Percentiles rank a stretch among this genome's conserved stretches.
Conservation (phyloP, 1,284 basidiomycete species). For the Stygiomarasmius scandens region DNA sequence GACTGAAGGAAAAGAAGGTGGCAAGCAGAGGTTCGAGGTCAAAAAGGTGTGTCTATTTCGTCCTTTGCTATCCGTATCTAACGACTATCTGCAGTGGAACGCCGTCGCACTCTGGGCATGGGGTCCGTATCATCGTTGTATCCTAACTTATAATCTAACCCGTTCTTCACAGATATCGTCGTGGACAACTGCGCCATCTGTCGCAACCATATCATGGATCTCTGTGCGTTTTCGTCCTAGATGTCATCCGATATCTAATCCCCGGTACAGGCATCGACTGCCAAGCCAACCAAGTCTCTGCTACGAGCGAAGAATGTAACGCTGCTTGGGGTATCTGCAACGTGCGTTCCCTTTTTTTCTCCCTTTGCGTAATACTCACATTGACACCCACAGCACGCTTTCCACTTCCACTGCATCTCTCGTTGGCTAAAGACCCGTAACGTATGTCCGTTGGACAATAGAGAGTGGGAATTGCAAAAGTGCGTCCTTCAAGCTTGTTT, state of each 20-base stretch:
- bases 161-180: conserved; percentile 72
- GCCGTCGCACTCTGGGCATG: conserved; percentile 96
- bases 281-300: conserved; percentile 97
- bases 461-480: conserved; percentile 95
- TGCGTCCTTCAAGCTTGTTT: too few relatives aligned
- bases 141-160: conserved; percentile 14
- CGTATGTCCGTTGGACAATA: conserved; percentile 97
- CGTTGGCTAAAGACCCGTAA: conserved; percentile 99
- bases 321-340: conserved; percentile 99
- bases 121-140: conserved; percentile 57
- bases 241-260: not conserved
- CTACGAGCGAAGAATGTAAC: conserved; percentile 96
- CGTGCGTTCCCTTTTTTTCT: conserved; percentile 51
- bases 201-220: conserved; percentile 98
- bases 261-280: conserved; percentile 85
- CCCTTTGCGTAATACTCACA: not conserved
- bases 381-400: conserved; percentile 86
- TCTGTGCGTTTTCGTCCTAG: conserved; percentile 71
- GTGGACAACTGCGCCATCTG: conserved; percentile 97
- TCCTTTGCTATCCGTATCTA: not conserved
- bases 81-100: conserved; percentile 75
- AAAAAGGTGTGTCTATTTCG: conserved; percentile 73
- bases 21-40: conserved; percentile 88
- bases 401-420: conserved; percentile 99
- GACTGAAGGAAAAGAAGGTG: conserved; percentile 57